These are phyloP conservation scores for Barbarea vulgaris DNA, from an alignment of 345 rosid species.

Conservation along the genomic window DNA sequence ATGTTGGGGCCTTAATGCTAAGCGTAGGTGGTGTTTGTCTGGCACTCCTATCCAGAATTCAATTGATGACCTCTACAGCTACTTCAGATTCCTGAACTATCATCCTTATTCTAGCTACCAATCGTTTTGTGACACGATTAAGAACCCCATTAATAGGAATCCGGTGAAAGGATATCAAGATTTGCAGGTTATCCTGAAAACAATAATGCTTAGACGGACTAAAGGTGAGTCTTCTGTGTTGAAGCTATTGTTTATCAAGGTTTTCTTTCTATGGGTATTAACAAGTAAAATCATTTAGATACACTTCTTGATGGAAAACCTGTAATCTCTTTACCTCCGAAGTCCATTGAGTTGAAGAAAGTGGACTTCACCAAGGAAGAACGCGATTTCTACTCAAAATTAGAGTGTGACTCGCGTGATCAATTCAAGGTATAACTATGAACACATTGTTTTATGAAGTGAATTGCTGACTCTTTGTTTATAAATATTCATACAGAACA, in stretches of 20 bases:
- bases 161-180: constrained; percentile 64
- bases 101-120: constrained; percentile 64
- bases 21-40: constrained; percentile 97
- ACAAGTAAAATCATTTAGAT: constrained; percentile 46
- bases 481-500: not conserved
- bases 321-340: constrained; percentile 78
- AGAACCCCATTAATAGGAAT: constrained; percentile 60
- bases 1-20: constrained; percentile 96
- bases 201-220: constrained; percentile 94
- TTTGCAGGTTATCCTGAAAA: constrained; percentile 81
- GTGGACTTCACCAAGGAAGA: constrained; percentile 86
- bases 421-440: constrained; percentile 72
- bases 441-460: constrained; percentile 33
- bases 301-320: constrained; percentile 90
- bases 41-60: constrained; percentile 99
- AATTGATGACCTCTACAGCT: constrained; percentile 89
- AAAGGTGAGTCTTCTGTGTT: constrained; percentile 59
- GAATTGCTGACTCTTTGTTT: constrained; percentile 53
- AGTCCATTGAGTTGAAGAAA: constrained; percentile 65
- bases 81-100: constrained; percentile 84
- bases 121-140: constrained; percentile 55
- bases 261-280: constrained; percentile 21
- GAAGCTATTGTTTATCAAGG: constrained; percentile 12
- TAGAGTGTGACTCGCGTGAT: constrained; percentile 81
- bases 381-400: constrained; percentile 80